Base-by-base conservation (phyloP, 768 basidiomycete species). In the Cyathus striatus region DNA sequence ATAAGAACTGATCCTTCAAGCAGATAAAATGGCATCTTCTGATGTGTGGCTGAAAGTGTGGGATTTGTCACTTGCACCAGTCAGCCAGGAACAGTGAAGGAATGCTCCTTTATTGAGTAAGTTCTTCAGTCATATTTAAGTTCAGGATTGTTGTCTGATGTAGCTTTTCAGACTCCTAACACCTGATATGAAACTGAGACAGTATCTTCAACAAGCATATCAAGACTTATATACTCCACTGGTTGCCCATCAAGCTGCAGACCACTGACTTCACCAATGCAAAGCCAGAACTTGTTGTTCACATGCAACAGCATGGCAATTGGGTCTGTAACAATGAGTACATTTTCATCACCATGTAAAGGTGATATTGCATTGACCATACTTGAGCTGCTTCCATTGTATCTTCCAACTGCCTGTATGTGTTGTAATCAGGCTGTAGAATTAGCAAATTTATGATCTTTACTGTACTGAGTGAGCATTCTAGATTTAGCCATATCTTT, bases 41-140 rank as follows among this genome's bases (percentile, higher is more conserved):
- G 16, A 17, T 43, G 27, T 1, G 22, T 40, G 4, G 32, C 49
- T 7, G 49, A 53, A 4, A 52, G 36, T 3, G 43, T 21, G 5
- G 62, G 62, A 41, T 63, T 54, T 0, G 63, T 23, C 3, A 54
- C 47, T 17, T 58, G 52, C 10, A 61, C 44, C 2, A 61, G 44
- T 5, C 45, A 36, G 4, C 52, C 60, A 21, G 55, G 55, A 1
- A 59, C 52, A 0, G 50, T 43, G 23, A 53, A 53, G 3, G 55
- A 38, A 0, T 45, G 23, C 42, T 55, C 56, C 1, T 33, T 14
- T 18, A 50, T 44, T 10, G 40, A 23, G 36, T 49, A 51, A 3
- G 58, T 54, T 5, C 51, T 20, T 61, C 62, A 65, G 48, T 65
- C 59, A 40, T 58, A 24, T 25, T 48, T 2, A 1, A 1, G n/a